Base-by-base conservation (phyloP, 345 rosid species). In the Boechera retrofracta region DNA sequence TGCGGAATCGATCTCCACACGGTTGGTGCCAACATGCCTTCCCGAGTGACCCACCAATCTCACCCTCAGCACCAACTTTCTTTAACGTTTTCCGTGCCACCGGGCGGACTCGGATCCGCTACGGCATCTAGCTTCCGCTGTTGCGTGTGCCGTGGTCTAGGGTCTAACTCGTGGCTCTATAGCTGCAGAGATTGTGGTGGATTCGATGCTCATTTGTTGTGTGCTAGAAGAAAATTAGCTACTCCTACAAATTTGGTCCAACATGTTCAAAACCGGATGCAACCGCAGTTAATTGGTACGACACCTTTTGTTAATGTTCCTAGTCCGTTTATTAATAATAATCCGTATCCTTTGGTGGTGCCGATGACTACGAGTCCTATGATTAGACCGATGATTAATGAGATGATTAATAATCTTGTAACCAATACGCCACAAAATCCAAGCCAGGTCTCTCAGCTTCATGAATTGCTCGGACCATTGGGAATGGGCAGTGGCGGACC, bases 1-100 rank as follows among this genome's bases (percentile, higher is more conserved):
- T 88, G 86, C 49, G 75, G 79, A n/a, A 41, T 83, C 54, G 76
- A 85, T 77, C 80, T 88, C 60, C 88, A 88, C 56, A 71, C 83
- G 18, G 48, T 10, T 39, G 85, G 89, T 67, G 86, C 86, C 2
- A 48, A 81, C 36, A 79, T 82, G 87, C 85, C 87, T 15, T 45
- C 83, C 71, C 21, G 26, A 12, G 60, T 78, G 45, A 47, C 53
- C 7, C 86, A 73, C 69, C 86, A 78, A 2, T 74, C 75, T 62
- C 89, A 83, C 75, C 64, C 69, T 69, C 81, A 63, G 33, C 89
- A 85, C 70, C 83, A 72, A 32, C 86, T 83, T 73, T 77, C 72
- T 62, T 85, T 88, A 75, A 52, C 71, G 7, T 85, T 80, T 62
- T 79, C 81, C 0, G 5, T 71, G 39, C 5, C 72, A 0, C 21